Evolutionary conservation across 2,329 filamentous ascomycete genomes (phyloP).

Genomic region (Coniella lustricola): DNA sequence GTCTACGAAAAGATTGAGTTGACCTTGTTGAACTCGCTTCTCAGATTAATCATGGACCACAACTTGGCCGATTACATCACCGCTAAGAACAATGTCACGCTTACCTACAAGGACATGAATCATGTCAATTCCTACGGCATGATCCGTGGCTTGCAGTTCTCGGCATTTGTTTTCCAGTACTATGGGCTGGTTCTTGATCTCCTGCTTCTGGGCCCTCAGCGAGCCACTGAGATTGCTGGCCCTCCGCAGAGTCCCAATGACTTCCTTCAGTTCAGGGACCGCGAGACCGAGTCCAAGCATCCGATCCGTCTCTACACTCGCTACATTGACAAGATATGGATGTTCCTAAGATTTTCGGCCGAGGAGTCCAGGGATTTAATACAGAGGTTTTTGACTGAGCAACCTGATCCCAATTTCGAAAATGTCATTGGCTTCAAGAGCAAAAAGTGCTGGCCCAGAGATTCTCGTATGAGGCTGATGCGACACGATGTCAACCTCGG

Average conservation of each 20-base stretch:
- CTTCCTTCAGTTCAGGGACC: conserved; percentile 93
- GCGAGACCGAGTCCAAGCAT: conserved; percentile 84
- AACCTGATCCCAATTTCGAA: conserved; percentile 97
- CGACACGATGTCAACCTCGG: conserved; percentile 97
- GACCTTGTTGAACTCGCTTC: conserved; percentile 84
- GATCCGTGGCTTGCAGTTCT: conserved; percentile 97
- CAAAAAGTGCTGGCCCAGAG: conserved; percentile 98
- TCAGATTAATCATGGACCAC: conserved; percentile 97
- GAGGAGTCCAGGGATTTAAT: conserved; percentile 95
- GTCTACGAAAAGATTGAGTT: conserved; percentile 99
- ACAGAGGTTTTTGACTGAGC: conserved; percentile 94
- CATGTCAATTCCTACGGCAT: conserved; percentile 98
- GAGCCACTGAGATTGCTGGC: conserved; percentile 95
- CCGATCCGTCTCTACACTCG: conserved; percentile 96
- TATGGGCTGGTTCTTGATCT: conserved; percentile 95
- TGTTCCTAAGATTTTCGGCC: conserved; percentile 87
- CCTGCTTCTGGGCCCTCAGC: conserved; percentile 82
- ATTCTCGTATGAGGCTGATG: conserved; percentile 97
- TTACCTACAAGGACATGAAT: conserved; percentile 99
- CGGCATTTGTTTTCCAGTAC: conserved; percentile 97
- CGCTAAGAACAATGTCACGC: conserved; percentile 97
- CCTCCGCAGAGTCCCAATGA: conserved; percentile 92
- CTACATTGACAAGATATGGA: conserved; percentile 98
- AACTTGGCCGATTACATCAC: conserved; percentile 99
- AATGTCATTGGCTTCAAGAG: conserved; percentile 99